Evolutionary conservation across 768 basidiomycete species (phyloP).

Genomic region (Grammothele lineata): DNA sequence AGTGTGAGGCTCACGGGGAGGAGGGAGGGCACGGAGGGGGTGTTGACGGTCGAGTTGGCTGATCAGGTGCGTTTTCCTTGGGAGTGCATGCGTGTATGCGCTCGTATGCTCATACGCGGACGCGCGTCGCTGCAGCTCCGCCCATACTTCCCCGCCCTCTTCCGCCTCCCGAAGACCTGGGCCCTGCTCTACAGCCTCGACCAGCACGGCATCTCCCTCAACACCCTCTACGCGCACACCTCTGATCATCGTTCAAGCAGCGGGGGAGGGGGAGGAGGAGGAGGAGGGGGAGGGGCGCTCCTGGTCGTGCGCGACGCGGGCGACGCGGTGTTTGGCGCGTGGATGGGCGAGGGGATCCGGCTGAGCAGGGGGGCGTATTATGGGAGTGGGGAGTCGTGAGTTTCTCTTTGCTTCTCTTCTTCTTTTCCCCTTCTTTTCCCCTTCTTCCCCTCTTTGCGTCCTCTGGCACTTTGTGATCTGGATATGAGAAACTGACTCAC

Average conservation of each 20-base stretch:
- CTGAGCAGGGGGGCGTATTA: constrained; percentile 67
- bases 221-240: constrained; percentile 76
- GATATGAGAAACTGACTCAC: too few species aligned
- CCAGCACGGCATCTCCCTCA: constrained; percentile 90
- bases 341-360: constrained; percentile 70
- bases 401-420: not conserved
- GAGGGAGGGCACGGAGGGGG: constrained; percentile 45
- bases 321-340: constrained; percentile 75
- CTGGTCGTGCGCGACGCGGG: constrained; percentile 62
- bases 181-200: constrained; percentile 85
- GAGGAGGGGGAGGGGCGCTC: constrained; percentile 47
- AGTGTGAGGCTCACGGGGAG: constrained; percentile 52
- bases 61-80: constrained; percentile 46
- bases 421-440: not conserved
- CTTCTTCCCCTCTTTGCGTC: too few species aligned
- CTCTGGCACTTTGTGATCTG: too few species aligned
- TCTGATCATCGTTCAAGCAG: constrained; percentile 39
- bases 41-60: constrained; percentile 53
- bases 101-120: not conserved
- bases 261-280: too few species aligned
- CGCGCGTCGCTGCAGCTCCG: constrained; percentile 47
- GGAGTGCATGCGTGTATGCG: too few species aligned
- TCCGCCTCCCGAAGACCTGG: constrained; percentile 70
- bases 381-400: constrained; percentile 85
- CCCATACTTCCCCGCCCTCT: constrained; percentile 65